Base-by-base conservation (phyloP, 2,329 filamentous ascomycete genomes). In the Talaromyces sp. region DNA sequence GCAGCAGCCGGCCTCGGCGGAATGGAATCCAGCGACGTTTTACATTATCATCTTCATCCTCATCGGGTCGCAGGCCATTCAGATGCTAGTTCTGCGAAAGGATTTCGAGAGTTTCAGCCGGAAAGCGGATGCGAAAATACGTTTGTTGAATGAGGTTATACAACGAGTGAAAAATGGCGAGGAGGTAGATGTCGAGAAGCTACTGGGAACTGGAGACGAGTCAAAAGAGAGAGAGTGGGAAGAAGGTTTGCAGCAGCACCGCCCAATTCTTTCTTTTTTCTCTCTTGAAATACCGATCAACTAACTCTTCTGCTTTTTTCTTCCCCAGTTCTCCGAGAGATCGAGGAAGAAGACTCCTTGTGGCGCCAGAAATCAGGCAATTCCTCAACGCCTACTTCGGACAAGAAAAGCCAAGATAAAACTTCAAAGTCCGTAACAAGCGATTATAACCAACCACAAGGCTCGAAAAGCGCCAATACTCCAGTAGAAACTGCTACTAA, bases 31-130 rank as follows among this genome's bases (percentile, higher is more conserved):
- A 2, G 89, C 89, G 21, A 92, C 88, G 0, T 93, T 91, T 69
- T 94, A 88, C 73, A 90, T 93, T 66, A 80, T 87, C 67, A 90
- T 93, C 64, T 92, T 92, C 69, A 80, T 92, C 46, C 82, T 97
- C 64, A 93, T 97, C 65, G 95, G 95, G 3, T 96, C 91, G 63
- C 96, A 97, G 81, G 90, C 93, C 14, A 97, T 99, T 67, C 90
- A 97, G 69, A 90, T 94, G 82, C 88, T 99, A 69, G 82, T 87
- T 38, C 74, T 97, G 68, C 88, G 88, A 68, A 90, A 89, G 67
- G 88, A 92, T 56, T 89, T 87, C 69, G 81, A 83, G 32, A 85
- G 87, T 10, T 92, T 89, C 67, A 85, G 82, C 69, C 85, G 92
- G 56, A 86, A 87, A 66, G 88, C 92, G 5, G 90, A 96, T 66